These are phyloP conservation scores for Olyra latifolia DNA, from an alignment of 176 grass and related monocot species.

Conservation along the genomic window DNA sequence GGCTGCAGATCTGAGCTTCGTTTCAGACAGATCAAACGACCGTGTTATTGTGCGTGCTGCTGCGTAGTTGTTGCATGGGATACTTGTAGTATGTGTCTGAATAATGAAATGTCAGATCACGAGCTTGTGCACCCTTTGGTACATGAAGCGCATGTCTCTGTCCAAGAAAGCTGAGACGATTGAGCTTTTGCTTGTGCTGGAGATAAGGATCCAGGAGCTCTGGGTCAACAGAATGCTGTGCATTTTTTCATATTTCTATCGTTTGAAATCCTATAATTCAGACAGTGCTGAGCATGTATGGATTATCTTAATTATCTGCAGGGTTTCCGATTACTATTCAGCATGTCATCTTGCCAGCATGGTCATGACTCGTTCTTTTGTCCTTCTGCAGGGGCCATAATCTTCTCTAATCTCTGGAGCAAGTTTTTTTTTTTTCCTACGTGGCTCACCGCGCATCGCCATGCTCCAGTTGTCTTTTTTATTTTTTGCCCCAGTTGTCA, in stretches of 20 bases:
- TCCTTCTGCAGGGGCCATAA: background rate
- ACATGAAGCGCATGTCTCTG: background rate
- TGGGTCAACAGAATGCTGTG: background rate
- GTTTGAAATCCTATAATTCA: background rate
- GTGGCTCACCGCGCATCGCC: too few species aligned
- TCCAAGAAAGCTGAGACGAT: background rate
- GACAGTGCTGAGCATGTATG: background rate
- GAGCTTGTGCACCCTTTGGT: background rate
- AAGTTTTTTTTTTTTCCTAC: too few species aligned
- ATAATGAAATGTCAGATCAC: background rate
- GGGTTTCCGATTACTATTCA: background rate
- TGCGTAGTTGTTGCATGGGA: background rate
- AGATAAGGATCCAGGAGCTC: background rate
- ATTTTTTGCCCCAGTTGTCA: too few species aligned
- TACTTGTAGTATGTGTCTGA: background rate
- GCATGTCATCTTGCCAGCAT: background rate
- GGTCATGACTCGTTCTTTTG: slow-evolving; percentile 4
- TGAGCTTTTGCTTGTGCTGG: background rate
- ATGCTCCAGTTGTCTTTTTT: too few species aligned
- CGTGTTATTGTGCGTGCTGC: background rate
- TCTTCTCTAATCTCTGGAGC: background rate
- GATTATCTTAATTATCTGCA: slow-evolving; percentile 1
- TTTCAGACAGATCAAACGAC: background rate
- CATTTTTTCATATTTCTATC: background rate
- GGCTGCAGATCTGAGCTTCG: background rate